Base-by-base conservation (phyloP, 2,329 filamentous ascomycete genomes). In the Pyrenophora graminea region DNA sequence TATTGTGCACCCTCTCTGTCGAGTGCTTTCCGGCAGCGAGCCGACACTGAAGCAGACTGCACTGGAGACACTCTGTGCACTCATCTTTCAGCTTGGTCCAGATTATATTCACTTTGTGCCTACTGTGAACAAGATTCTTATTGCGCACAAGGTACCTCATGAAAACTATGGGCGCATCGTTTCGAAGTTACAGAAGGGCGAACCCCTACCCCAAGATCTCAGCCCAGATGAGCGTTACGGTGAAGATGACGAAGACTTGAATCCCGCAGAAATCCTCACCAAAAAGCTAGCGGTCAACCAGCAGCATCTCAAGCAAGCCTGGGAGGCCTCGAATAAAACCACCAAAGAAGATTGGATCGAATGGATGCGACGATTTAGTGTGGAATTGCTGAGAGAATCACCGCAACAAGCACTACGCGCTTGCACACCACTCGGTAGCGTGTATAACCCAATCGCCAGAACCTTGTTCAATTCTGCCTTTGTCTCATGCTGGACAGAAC, bases 261-360 rank as follows among this genome's bases (percentile, higher is more conserved):
- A 87, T 5, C 88, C 91, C 64, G 85, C 89, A 0, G 93, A 97
- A 59, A 88, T 95, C 38, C 86, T 87, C 1, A 90, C 89, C 10
- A 97, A 96, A 79, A 97, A 97, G 74, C 82, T 97, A 30, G 91
- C 96, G 55, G 93, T 97, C 74, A 99, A 99, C 62, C 91, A 96
- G 43, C 92, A 97, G 58, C 95, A 99, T 78, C 80, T 99, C 18
- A 97, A 97, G 74, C 88, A 89, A 58, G 94, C 95, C 0, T 99
- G 94, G 94, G 94, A 97, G 64, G 94, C 95, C 0, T 91, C 88
- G 52, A 91, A 95, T 54, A 97, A 97, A 69, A 97, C 93, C 0
- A 99, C 94, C 8, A 91, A 92, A 65, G 94, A 99, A 70, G 94
- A 99, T 74, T 99, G 94, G 94, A 90, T 96, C 66, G 94, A 99